phyloP scores from a whole-genome alignment of 2,329 filamentous ascomycete genomes.

The Sporothrix sp. region DNA sequence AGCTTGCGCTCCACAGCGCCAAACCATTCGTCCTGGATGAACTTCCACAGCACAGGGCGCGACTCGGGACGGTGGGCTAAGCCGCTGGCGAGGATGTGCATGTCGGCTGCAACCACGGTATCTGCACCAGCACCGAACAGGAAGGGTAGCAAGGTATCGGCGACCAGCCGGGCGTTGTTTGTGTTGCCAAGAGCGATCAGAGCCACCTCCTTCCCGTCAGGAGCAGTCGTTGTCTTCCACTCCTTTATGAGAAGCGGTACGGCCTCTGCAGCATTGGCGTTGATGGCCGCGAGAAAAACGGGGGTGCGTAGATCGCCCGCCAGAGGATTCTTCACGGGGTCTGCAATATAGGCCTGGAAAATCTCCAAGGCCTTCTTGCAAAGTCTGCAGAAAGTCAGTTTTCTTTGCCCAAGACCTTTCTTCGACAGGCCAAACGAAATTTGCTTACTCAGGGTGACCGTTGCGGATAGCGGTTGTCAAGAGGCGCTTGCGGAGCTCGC shows the following conservation, averaged over 20 bases:
- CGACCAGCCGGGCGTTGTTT: conserved; percentile 57
- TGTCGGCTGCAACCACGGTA: conserved; percentile 74
- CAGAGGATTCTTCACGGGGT: conserved; percentile 58
- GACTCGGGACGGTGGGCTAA: conserved; percentile 64
- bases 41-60: conserved; percentile 72
- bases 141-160: conserved; percentile 59
- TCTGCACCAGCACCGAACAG: conserved; percentile 55
- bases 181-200: conserved; percentile 67
- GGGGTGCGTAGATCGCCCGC: conserved; percentile 72
- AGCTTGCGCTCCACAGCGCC: conserved; percentile 58
- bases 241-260: conserved; percentile 75
- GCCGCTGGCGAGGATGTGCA: conserved; percentile 69
- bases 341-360: conserved; percentile 69
- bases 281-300: conserved; percentile 71
- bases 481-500: conserved; percentile 73
- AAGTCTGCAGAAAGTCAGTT: no score
- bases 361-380: conserved; percentile 65
- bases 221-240: conserved; percentile 69
- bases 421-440: no score
- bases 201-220: conserved; percentile 85
- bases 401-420: no score
- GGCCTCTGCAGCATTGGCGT: conserved; percentile 54
- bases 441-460: conserved; percentile 66
- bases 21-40: conserved; percentile 75
- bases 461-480: conserved; percentile 65